These are phyloP conservation scores for Mollisia scopiformis DNA, from an alignment of 2,329 filamentous ascomycete genomes.

Conservation along the genomic window DNA sequence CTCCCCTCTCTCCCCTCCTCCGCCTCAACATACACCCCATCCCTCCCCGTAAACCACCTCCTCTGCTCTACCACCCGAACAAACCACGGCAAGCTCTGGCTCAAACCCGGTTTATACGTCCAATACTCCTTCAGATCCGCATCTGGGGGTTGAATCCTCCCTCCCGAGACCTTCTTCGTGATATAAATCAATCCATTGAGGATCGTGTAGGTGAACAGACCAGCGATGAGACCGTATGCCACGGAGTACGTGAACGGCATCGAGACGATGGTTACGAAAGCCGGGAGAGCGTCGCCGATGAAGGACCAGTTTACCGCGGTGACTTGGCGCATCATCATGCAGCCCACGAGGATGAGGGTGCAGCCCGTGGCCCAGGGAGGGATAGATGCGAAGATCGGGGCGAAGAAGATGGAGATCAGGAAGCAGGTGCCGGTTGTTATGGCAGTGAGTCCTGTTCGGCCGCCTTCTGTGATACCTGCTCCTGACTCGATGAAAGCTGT, in stretches of 20 bases:
- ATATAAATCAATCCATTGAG: slow-evolving; percentile 57
- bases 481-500: slow-evolving; percentile 78
- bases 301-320: slow-evolving; percentile 78
- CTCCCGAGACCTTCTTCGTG: slow-evolving; percentile 49
- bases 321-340: slow-evolving; percentile 77
- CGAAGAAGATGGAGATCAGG: slow-evolving; percentile 73
- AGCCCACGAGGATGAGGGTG: slow-evolving; percentile 73
- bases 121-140: slow-evolving; percentile 58
- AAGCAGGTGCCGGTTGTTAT: slow-evolving; percentile 73
- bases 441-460: slow-evolving; percentile 72
- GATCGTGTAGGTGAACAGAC: slow-evolving; percentile 56
- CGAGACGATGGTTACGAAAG: slow-evolving; percentile 73
- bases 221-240: slow-evolving; percentile 74
- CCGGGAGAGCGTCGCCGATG: slow-evolving; percentile 74
- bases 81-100: slow-evolving; percentile 63
- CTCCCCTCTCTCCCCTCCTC: slow-evolving; percentile 12
- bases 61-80: slow-evolving; percentile 34
- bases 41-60: slow-evolving; percentile 21
- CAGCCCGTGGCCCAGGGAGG: slow-evolving; percentile 79
- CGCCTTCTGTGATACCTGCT: slow-evolving; percentile 76
- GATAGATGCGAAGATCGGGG: slow-evolving; percentile 76
- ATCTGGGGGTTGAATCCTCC: slow-evolving; percentile 53
- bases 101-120: slow-evolving; percentile 49
- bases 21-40: background rate
- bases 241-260: slow-evolving; percentile 82